Conservation (phyloP, 177 flowering plant species). For the Vitis hybrid region DNA sequence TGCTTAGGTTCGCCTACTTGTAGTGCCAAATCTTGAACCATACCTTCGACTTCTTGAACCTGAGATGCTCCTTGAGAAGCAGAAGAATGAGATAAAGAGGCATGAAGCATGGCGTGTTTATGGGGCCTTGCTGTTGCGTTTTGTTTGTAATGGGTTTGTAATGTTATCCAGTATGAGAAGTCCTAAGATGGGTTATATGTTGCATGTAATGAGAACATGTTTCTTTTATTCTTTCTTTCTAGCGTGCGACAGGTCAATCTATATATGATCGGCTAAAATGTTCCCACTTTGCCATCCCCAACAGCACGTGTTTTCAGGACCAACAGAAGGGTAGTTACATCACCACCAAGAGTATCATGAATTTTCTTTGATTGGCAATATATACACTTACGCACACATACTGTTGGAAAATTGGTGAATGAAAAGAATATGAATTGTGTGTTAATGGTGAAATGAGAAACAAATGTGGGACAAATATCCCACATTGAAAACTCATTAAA, state of each 20-base stretch:
- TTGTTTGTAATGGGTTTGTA: background rate
- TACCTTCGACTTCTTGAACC: slow-evolving; percentile 80
- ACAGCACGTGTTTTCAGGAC: slow-evolving; percentile 45
- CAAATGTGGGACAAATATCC: too few relatives aligned
- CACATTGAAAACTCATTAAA: too few relatives aligned
- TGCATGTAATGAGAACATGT: slow-evolving; percentile 4
- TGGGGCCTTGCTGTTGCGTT: slow-evolving; percentile 82
- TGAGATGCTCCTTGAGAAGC: slow-evolving; percentile 82
- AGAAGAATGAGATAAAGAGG: slow-evolving; percentile 91
- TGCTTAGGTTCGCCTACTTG: slow-evolving; percentile 67
- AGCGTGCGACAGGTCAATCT: background rate
- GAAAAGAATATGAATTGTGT: too few relatives aligned
- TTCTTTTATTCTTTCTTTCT: slow-evolving; percentile 1
- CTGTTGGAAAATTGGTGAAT: too few relatives aligned
- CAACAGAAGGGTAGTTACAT: slow-evolving; percentile 44
- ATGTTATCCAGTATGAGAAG: background rate
- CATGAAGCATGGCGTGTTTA: slow-evolving; percentile 96
- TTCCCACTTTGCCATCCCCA: slow-evolving; percentile 61
- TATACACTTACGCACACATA: too few relatives aligned
- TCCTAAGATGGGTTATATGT: background rate
- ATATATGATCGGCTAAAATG: slow-evolving; percentile 68
- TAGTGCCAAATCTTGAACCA: slow-evolving; percentile 84
- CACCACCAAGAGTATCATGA: slow-evolving; percentile 28
- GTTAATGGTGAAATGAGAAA: too few relatives aligned
- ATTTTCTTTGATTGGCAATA: background rate